Percentiles rank a stretch among this genome's conserved stretches.
These are phyloP conservation scores for Buxus sempervirens DNA, from an alignment of 164 flowering plant genomes.

Conservation along the genomic window DNA sequence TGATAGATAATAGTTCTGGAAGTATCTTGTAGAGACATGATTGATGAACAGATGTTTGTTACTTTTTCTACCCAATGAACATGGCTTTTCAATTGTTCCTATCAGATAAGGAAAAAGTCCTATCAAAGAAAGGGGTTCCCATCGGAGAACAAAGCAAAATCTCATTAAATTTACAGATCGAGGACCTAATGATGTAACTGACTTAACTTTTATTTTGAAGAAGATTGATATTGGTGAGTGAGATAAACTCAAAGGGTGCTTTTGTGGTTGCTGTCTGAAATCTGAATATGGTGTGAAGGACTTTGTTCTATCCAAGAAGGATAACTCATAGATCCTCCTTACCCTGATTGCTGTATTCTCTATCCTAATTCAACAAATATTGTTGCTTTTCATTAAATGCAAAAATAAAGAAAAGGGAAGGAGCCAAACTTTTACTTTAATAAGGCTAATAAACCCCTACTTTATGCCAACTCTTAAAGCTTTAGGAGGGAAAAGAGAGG, in stretches of 20 bases:
- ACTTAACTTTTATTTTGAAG: background rate
- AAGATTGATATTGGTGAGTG: background rate
- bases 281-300: background rate
- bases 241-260: background rate
- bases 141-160: background rate
- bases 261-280: background rate
- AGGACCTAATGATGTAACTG: background rate
- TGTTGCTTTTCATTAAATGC: background rate
- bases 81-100: too few relatives aligned
- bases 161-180: background rate
- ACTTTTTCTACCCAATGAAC: too few relatives aligned
- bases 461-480: too few relatives aligned
- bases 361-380: background rate
- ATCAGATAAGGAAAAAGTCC: background rate
- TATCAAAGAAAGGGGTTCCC: background rate
- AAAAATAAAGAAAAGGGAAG: too few relatives aligned
- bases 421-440: too few relatives aligned
- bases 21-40: too few relatives aligned
- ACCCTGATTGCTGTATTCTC: background rate
- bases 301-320: background rate
- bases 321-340: background rate
- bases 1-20: too few relatives aligned
- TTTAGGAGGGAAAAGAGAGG: too few relatives aligned
- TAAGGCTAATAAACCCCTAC: too few relatives aligned
- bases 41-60: too few relatives aligned